phyloP scores from a whole-genome alignment of 73 alveolate genomes.

The Paramecium bursaria region DNA sequence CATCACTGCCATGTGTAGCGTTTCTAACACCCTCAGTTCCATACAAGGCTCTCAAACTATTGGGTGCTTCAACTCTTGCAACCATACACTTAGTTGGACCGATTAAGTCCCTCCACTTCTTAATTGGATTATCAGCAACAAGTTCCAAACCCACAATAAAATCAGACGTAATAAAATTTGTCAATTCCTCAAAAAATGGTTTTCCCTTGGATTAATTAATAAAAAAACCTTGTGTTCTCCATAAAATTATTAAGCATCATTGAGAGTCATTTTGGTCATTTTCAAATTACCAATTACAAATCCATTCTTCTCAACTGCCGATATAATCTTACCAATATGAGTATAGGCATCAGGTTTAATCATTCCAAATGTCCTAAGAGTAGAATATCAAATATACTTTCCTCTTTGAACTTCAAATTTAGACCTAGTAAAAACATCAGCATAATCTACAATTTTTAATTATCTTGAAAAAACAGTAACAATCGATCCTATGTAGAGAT shows the following conservation, averaged over 20 bases:
- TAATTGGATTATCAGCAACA: conserved; percentile 90
- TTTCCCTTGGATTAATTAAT: conserved; percentile 73
- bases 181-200: conserved; percentile 87
- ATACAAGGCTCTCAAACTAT: conserved; percentile 89
- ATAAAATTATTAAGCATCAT: conserved; percentile 86
- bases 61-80: conserved; percentile 95
- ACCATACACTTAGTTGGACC: conserved; percentile 92
- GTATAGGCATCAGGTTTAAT: conserved; percentile 97
- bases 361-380: conserved; percentile 92
- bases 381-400: conserved; percentile 62
- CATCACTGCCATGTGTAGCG: conserved; percentile 96
- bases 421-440: conserved; percentile 92
- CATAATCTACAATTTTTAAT: conserved; percentile 92
- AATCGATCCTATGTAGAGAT: conserved; percentile 90
- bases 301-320: conserved; percentile 83
- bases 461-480: conserved; percentile 93
- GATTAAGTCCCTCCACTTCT: conserved; percentile 89
- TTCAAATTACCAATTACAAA: conserved; percentile 91
- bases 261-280: conserved; percentile 87
- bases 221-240: conserved; percentile 74
- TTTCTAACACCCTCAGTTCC: conserved; percentile 96
- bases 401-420: conserved; percentile 80
- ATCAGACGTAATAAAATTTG: conserved; percentile 90
- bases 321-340: conserved; percentile 92
- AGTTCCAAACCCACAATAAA: conserved; percentile 95